Conservation (phyloP, 768 basidiomycete genomes). For the Exsudoporus frostii region DNA sequence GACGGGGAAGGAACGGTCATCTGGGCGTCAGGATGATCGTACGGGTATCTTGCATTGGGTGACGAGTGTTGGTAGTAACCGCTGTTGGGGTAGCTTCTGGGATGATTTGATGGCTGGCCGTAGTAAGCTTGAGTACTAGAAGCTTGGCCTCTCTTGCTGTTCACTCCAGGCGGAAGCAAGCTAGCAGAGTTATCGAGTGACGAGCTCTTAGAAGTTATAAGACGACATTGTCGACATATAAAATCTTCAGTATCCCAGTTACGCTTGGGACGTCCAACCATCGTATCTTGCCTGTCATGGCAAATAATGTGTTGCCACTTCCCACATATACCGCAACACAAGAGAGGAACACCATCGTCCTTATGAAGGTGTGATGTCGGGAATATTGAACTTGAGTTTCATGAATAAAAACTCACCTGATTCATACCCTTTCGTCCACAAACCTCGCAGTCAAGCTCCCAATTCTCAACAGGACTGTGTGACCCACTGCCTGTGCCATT, state of each 20-base stretch:
- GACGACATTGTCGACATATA: conserved; percentile 59
- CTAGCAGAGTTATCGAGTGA: conserved; percentile 4
- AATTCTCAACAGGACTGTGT: conserved; percentile 60
- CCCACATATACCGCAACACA: conserved; percentile 77
- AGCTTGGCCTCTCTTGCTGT: conserved; percentile 8
- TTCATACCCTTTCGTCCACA: conserved; percentile 73
- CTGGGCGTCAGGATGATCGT: conserved; percentile 20
- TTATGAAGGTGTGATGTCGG: conserved; percentile 30
- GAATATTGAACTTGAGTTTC: background rate
- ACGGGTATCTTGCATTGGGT: conserved; percentile 21
- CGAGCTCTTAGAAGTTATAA: conserved; percentile 8
- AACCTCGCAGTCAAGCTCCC: conserved; percentile 88
- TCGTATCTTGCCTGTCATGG: conserved; percentile 69
- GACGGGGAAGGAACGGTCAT: conserved; percentile 13
- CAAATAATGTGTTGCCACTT: conserved; percentile 91
- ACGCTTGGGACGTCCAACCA: conserved; percentile 60
- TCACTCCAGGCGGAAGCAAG: conserved; percentile 6
- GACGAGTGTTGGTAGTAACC: conserved; percentile 15
- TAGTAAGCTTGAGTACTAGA: conserved; percentile 13
- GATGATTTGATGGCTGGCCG: conserved; percentile 10
- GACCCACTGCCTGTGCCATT: conserved; percentile 42
- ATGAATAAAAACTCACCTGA: conserved; percentile 45
- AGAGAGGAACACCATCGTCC: conserved; percentile 79
- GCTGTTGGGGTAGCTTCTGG: conserved; percentile 16
- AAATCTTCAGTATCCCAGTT: conserved; percentile 91